These are phyloP conservation scores for Quercus phellos DNA, from an alignment of 331 rosid species.

Conservation along the genomic window DNA sequence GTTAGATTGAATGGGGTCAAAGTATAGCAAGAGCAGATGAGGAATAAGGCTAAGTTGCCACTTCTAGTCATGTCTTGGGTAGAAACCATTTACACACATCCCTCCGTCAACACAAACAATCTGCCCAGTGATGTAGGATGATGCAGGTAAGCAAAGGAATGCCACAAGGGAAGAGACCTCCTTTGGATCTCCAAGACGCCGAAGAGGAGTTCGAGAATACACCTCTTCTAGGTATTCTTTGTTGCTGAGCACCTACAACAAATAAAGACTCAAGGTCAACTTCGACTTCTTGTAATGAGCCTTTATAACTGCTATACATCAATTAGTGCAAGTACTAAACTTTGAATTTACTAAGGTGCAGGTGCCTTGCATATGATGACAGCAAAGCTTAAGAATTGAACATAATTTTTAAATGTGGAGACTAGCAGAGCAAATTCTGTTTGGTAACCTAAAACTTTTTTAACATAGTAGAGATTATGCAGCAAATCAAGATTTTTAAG, in stretches of 20 bases:
- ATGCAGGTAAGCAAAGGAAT: slow-evolving; percentile 62
- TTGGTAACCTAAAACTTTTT: not conserved
- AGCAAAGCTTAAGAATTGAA: not conserved
- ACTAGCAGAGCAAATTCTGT: not conserved
- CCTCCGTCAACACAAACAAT: slow-evolving; percentile 63
- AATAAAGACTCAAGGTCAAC: not conserved
- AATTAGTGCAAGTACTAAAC: not conserved
- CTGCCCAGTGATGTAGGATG: slow-evolving; percentile 64
- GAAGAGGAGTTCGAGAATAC: slow-evolving; percentile 50
- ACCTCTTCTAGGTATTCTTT: slow-evolving; percentile 54
- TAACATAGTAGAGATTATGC: too few relatives aligned
- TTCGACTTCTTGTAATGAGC: not conserved
- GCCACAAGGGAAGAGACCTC: slow-evolving; percentile 61
- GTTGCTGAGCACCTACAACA: slow-evolving; percentile 46
- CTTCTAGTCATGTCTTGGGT: slow-evolving; percentile 42
- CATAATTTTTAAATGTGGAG: not conserved
- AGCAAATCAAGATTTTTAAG: not conserved
- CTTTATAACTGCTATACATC: not conserved
- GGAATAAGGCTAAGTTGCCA: slow-evolving; percentile 7
- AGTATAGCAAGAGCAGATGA: not conserved
- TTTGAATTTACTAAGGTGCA: not conserved
- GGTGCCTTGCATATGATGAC: not conserved
- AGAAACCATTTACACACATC: slow-evolving; percentile 56
- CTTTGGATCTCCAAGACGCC: slow-evolving; percentile 55
- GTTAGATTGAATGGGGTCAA: not conserved